Evolutionary conservation across 768 basidiomycete species (phyloP).

Genomic region (Botryobasidium botryosum): DNA sequence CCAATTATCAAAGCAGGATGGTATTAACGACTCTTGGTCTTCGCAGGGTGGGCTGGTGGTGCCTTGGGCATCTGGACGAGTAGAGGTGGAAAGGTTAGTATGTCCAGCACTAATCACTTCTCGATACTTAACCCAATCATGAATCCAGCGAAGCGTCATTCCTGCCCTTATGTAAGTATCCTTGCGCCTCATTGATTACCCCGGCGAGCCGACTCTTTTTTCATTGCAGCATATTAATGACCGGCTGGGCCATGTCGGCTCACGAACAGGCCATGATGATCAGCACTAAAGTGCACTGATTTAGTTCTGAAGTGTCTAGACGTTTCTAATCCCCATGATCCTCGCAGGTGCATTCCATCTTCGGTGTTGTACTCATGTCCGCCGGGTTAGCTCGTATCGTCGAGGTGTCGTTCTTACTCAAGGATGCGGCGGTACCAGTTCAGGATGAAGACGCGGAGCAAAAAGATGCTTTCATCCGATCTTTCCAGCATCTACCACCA

Average conservation of each 20-base stretch:
- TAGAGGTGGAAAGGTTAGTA: constrained; percentile 36
- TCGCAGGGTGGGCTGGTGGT: constrained; percentile 80
- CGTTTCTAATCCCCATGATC: neutral
- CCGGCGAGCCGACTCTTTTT: neutral
- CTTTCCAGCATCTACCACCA: constrained; percentile 78
- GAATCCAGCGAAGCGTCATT: constrained; percentile 38
- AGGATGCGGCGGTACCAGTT: constrained; percentile 17
- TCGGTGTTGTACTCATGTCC: constrained; percentile 72
- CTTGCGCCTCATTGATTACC: neutral
- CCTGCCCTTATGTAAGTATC: constrained; percentile 64
- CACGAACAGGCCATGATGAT: constrained; percentile 74
- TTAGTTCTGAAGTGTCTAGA: neutral
- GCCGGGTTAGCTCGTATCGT: constrained; percentile 67
- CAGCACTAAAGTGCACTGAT: constrained; percentile 47
- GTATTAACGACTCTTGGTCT: constrained; percentile 1
- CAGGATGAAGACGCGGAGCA: constrained; percentile 1
- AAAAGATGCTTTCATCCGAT: constrained; percentile 26
- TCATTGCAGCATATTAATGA: constrained; percentile 74
- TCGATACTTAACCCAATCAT: neutral
- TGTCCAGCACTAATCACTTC: constrained; percentile 1
- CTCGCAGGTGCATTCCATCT: constrained; percentile 56
- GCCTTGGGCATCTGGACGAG: constrained; percentile 72
- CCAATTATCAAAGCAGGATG: too few species aligned
- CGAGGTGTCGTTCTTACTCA: constrained; percentile 64
- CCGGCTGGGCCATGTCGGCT: constrained; percentile 88